These are phyloP conservation scores for Hyaloscypha hepaticicola DNA, from an alignment of 495 filamentous ascomycete genomes.

Conservation along the genomic window DNA sequence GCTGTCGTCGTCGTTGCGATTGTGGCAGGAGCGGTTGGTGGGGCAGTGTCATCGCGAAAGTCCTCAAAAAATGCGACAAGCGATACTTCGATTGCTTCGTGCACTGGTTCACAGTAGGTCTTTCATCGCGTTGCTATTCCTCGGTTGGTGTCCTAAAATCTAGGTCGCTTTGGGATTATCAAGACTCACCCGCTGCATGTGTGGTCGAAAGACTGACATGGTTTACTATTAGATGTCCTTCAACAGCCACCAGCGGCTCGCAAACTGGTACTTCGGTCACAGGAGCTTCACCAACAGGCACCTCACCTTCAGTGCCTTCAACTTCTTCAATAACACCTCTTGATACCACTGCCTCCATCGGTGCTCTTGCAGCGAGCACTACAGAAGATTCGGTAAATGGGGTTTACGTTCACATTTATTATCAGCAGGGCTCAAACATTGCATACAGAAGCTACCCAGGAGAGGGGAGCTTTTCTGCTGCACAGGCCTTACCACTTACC, in stretches of 20 bases:
- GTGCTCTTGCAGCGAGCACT: slow-evolving; percentile 1
- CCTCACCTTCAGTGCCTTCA: not conserved
- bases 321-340: not conserved
- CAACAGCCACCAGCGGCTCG: not conserved
- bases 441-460: not conserved
- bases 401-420: slow-evolving; percentile 4
- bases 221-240: not conserved
- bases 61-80: not conserved
- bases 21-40: slow-evolving; percentile 3
- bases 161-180: not conserved
- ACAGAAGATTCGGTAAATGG: not conserved
- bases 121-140: not conserved
- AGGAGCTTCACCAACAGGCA: not conserved
- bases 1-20: not conserved
- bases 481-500: not conserved
- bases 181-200: not conserved
- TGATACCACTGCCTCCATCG: slow-evolving; percentile 1
- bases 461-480: not conserved
- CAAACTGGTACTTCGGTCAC: not conserved
- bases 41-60: not conserved
- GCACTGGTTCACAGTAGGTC: not conserved
- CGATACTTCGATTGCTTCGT: not conserved
- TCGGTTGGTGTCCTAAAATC: not conserved
- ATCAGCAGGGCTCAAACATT: slow-evolving; percentile 11
- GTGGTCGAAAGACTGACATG: not conserved